phyloP scores from a whole-genome alignment of 768 basidiomycete genomes.

The Suillus plorans region DNA sequence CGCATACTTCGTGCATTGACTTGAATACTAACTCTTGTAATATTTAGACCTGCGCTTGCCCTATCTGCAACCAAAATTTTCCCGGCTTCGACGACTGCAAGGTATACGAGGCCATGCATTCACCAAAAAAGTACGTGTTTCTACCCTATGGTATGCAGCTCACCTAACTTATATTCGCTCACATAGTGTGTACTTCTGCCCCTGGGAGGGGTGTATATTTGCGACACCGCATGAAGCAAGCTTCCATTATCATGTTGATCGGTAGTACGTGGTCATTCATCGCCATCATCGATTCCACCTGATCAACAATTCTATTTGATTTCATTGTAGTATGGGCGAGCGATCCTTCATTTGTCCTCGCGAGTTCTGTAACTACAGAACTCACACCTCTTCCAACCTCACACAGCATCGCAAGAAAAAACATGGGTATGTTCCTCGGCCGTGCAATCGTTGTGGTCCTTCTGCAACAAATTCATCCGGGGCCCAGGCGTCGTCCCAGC shows the following conservation, averaged over 20 bases:
- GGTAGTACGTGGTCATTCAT: slow-evolving; percentile 15
- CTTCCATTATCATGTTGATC: slow-evolving; percentile 11
- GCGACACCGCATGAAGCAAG: too few species aligned
- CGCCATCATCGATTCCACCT: too few species aligned
- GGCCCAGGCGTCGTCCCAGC: too few species aligned
- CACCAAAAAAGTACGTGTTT: too few species aligned
- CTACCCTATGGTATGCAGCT: too few species aligned
- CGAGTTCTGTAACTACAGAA: slow-evolving; percentile 16
- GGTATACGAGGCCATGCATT: too few species aligned
- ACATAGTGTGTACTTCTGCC: slow-evolving; percentile 12
- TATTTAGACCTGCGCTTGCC: slow-evolving; percentile 16
- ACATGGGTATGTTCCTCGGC: slow-evolving; percentile 21
- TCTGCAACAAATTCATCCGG: too few species aligned
- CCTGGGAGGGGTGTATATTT: slow-evolving; percentile 10
- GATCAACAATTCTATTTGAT: neutral
- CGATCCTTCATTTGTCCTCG: slow-evolving; percentile 7
- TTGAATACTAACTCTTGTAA: neutral
- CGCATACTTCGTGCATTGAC: neutral
- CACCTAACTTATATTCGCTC: too few species aligned
- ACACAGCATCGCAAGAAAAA: slow-evolving; percentile 23
- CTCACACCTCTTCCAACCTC: slow-evolving; percentile 23
- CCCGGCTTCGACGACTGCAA: neutral
- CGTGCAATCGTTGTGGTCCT: neutral
- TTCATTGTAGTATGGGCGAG: slow-evolving; percentile 21
- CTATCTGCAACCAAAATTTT: slow-evolving; percentile 17